Evolutionary conservation across 768 basidiomycete genomes (phyloP).

Genomic region (Suillus ampliporus): DNA sequence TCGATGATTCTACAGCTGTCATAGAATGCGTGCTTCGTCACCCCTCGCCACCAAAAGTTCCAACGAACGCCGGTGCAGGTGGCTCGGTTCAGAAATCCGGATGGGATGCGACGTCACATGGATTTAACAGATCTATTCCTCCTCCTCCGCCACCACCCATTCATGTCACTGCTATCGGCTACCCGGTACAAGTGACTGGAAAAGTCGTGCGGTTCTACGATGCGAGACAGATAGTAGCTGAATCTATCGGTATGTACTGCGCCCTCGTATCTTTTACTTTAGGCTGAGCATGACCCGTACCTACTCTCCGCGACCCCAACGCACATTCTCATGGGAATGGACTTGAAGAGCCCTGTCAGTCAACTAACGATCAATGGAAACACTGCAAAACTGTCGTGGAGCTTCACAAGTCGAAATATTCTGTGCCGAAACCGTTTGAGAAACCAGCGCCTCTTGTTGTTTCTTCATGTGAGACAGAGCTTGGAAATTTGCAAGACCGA

Average conservation of each 20-base stretch:
- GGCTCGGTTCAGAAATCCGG: slow-evolving; percentile 14
- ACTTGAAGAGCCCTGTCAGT: slow-evolving; percentile 49
- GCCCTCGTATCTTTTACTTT: background rate
- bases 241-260: slow-evolving; percentile 53
- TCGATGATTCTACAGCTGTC: slow-evolving; percentile 79
- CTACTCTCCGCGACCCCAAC: background rate
- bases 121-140: background rate
- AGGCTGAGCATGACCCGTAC: background rate
- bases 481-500: slow-evolving; percentile 21
- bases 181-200: slow-evolving; percentile 53
- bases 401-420: slow-evolving; percentile 61
- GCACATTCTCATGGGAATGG: background rate
- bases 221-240: slow-evolving; percentile 51
- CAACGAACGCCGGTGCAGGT: slow-evolving; percentile 15
- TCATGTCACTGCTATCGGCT: slow-evolving; percentile 51
- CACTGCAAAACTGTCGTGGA: slow-evolving; percentile 60
- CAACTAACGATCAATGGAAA: slow-evolving; percentile 61
- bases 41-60: slow-evolving; percentile 25
- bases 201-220: slow-evolving; percentile 47
- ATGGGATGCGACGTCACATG: background rate
- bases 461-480: slow-evolving; percentile 11
- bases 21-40: slow-evolving; percentile 66
- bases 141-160: slow-evolving; percentile 34
- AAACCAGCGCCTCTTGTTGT: slow-evolving; percentile 42
- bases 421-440: slow-evolving; percentile 51